Conservation (phyloP, 306 rosid genomes). For the Acacia confusa region DNA sequence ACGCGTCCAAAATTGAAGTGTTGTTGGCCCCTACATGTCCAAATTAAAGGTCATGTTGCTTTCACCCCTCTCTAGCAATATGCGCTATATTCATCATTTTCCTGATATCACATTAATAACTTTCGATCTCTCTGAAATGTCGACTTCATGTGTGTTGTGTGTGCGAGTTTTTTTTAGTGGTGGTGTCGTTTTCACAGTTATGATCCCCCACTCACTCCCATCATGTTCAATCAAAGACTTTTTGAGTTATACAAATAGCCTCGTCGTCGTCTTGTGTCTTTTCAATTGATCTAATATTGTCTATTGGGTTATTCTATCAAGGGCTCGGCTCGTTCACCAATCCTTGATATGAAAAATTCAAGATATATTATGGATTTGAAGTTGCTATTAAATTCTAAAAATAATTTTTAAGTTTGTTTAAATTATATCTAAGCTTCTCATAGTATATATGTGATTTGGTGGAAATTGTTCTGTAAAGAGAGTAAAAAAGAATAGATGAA, state of each 20-base stretch:
- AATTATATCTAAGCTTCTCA: too few species aligned
- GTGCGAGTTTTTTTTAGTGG: background rate
- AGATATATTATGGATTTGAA: background rate
- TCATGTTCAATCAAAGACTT: conserved; percentile 1
- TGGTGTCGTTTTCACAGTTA: conserved; percentile 1
- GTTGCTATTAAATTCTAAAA: background rate
- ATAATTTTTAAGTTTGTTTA: too few species aligned
- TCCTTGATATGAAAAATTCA: background rate
- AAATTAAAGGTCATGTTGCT: background rate
- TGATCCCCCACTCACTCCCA: conserved; percentile 1
- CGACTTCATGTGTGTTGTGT: background rate
- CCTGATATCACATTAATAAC: background rate
- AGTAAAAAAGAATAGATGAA: too few species aligned
- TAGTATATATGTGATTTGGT: too few species aligned
- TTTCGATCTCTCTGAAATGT: background rate
- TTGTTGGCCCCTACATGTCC: conserved; percentile 5
- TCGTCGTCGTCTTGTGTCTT: background rate
- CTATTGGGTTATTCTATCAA: background rate
- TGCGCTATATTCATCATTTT: background rate
- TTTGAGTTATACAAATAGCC: background rate
- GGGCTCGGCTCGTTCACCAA: background rate
- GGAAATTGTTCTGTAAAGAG: too few species aligned
- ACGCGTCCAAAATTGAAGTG: background rate
- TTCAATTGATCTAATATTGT: background rate
- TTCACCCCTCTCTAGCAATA: background rate